These are phyloP conservation scores for Eucalyptus tenuipes DNA, from an alignment of 345 rosid species.

Conservation along the genomic window DNA sequence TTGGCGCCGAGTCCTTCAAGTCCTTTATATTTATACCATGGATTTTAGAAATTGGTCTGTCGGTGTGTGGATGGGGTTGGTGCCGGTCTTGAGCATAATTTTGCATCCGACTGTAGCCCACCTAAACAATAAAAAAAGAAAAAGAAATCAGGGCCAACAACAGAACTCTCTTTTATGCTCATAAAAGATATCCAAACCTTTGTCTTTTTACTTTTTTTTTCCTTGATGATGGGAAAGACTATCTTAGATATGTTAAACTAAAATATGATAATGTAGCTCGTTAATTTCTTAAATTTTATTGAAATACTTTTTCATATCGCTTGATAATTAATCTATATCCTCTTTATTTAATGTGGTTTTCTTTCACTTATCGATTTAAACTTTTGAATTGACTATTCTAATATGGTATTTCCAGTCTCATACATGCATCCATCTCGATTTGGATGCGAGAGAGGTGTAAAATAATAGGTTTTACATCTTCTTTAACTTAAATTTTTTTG, in stretches of 20 bases:
- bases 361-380: not conserved
- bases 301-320: not conserved
- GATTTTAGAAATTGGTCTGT: not conserved
- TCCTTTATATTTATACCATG: not conserved
- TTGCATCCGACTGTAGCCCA: not conserved
- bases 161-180: not conserved
- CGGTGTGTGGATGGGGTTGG: not conserved
- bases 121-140: not conserved
- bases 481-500: too few species aligned
- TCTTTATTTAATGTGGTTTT: fast-evolving
- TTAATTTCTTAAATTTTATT: not conserved
- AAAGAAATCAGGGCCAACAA: not conserved
- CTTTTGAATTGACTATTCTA: fast-evolving
- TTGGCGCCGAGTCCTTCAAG: not conserved
- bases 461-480: not conserved
- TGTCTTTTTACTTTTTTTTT: not conserved
- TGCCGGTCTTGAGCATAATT: not conserved
- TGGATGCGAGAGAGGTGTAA: fast-evolving
- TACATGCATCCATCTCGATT: not conserved
- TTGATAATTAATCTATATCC: not conserved
- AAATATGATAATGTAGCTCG: not conserved
- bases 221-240: not conserved
- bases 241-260: not conserved
- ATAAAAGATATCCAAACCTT: not conserved
- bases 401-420: fast-evolving